Conservation (phyloP, 768 basidiomycete genomes). For the Lactarius indigo region DNA sequence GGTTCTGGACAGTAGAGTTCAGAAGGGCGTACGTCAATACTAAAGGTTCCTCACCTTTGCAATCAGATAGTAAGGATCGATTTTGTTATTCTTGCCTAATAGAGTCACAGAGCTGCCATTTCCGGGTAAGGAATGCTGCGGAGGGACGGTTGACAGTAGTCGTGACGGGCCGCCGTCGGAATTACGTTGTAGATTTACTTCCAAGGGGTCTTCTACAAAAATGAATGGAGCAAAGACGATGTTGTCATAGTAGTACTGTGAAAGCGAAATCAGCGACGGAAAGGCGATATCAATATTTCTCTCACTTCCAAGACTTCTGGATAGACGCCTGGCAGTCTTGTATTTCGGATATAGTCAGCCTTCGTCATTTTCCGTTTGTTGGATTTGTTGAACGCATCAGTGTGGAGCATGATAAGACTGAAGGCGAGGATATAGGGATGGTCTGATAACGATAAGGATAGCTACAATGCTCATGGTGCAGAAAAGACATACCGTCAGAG, state of each 20-base stretch:
- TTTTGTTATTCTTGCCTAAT: conserved; percentile 58
- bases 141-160: conserved; percentile 37
- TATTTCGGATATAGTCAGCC: conserved; percentile 90
- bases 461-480: background rate
- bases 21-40: conserved; percentile 4
- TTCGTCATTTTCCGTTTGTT: conserved; percentile 99
- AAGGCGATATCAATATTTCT: conserved; percentile 4
- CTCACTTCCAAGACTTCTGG: conserved; percentile 84
- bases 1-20: conserved; percentile 42
- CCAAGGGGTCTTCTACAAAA: conserved; percentile 87
- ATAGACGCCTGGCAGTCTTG: conserved; percentile 77
- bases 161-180: conserved; percentile 40
- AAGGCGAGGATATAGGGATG: conserved; percentile 96
- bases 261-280: background rate
- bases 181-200: conserved; percentile 56
- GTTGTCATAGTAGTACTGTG: conserved; percentile 96
- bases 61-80: conserved; percentile 93
- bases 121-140: conserved; percentile 29
- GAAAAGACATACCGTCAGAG: conserved; percentile 56
- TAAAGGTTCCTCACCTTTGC: conserved; percentile 52
- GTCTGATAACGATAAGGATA: conserved; percentile 46
- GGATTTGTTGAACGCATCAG: conserved; percentile 96
- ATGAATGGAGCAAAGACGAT: conserved; percentile 95
- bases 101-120: conserved; percentile 37
- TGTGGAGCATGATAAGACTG: conserved; percentile 98